Conservation (phyloP, 2,329 filamentous ascomycete species). For the Phialemoniopsis sp. region DNA sequence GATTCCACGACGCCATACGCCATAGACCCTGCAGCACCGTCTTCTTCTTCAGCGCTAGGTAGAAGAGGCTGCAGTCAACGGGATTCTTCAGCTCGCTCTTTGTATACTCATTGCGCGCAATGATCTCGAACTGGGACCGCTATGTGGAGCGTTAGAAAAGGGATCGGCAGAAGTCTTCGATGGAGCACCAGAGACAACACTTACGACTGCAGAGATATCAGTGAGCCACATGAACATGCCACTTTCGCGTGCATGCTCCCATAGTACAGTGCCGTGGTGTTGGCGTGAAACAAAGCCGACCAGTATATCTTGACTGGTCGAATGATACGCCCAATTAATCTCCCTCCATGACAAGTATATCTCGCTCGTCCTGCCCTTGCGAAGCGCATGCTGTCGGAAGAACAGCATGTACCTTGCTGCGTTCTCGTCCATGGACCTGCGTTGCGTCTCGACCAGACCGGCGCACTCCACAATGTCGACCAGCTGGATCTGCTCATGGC, state of each 20-base stretch:
- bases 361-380: conserved; percentile 60
- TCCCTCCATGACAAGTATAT: conserved; percentile 71
- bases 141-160: conserved; percentile 20
- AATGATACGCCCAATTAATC: conserved; percentile 83
- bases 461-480: conserved; percentile 82
- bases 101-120: conserved; percentile 91
- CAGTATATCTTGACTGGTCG: conserved; percentile 82
- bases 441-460: conserved; percentile 78
- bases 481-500: conserved; percentile 80
- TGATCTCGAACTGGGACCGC: conserved; percentile 78
- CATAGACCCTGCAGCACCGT: conserved; percentile 84
- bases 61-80: conserved; percentile 85
- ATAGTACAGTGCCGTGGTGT: conserved; percentile 74
- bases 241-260: conserved; percentile 80
- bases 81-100: conserved; percentile 85
- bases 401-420: conserved; percentile 84
- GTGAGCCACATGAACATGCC: conserved; percentile 95
- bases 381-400: conserved; percentile 75
- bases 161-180: not conserved
- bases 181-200: conserved; percentile 24
- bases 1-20: conserved; percentile 89
- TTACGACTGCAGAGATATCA: conserved; percentile 70
- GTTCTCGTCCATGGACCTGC: conserved; percentile 86
- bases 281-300: conserved; percentile 77
- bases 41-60: conserved; percentile 88